phyloP scores from a whole-genome alignment of 345 rosid species.

The Carallia brachiata region DNA sequence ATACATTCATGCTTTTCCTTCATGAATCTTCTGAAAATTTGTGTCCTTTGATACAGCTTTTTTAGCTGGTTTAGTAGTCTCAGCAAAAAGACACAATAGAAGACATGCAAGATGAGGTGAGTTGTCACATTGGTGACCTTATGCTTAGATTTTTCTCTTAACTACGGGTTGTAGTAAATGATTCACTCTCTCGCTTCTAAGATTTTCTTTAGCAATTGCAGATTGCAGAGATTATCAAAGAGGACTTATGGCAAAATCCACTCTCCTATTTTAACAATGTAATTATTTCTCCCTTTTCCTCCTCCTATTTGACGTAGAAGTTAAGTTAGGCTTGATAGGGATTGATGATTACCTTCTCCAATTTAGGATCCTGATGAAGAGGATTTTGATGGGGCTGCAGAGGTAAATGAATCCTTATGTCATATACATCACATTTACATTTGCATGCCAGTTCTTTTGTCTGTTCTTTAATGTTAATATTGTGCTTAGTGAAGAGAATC shows the following conservation, averaged over 20 bases:
- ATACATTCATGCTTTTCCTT: neutral
- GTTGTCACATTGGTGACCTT: conserved; percentile 4
- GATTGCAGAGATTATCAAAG: conserved; percentile 93
- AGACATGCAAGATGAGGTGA: conserved; percentile 78
- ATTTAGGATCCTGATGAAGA: conserved; percentile 24
- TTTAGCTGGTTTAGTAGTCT: conserved; percentile 76
- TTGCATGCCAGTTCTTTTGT: neutral
- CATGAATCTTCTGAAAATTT: neutral
- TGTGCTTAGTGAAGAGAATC: neutral
- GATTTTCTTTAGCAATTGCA: conserved; percentile 30
- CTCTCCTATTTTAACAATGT: conserved; percentile 83
- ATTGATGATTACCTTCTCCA: neutral
- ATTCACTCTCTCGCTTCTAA: too few relatives aligned
- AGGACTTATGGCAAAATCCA: conserved; percentile 94
- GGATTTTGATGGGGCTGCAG: conserved; percentile 25
- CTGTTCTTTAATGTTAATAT: neutral
- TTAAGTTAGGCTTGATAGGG: neutral
- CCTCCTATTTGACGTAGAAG: neutral
- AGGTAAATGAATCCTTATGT: conserved; percentile 9
- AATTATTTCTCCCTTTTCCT: conserved; percentile 15
- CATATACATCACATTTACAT: neutral
- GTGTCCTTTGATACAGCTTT: conserved; percentile 52
- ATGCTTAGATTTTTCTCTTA: neutral
- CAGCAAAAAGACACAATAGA: conserved; percentile 54
- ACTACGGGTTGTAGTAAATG: too few relatives aligned